Evolutionary conservation across 108 stramenopile genomes (phyloP).

Genomic region (Skeletonema tropicum): DNA sequence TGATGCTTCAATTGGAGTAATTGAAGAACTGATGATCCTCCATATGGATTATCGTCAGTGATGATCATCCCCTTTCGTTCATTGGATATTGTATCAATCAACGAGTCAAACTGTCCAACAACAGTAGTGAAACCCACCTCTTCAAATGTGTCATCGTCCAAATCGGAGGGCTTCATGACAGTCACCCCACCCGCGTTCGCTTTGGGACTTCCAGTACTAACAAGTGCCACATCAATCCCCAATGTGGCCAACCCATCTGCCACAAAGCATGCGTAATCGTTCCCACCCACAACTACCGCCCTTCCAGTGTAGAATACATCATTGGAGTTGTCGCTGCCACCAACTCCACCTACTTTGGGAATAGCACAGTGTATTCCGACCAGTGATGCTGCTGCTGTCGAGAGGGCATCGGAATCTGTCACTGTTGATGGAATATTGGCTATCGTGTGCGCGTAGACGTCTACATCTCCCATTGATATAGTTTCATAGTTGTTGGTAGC

Average conservation of each 20-base stretch:
- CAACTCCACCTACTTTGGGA: conserved; percentile 55
- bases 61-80: conserved; percentile 47
- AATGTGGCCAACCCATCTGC: conserved; percentile 71
- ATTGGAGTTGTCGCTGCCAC: conserved; percentile 47
- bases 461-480: conserved; percentile 15
- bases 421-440: conserved; percentile 59
- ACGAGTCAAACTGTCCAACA: conserved; percentile 74
- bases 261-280: conserved; percentile 68
- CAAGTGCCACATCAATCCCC: conserved; percentile 64
- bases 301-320: conserved; percentile 41
- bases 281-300: conserved; percentile 77
- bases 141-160: conserved; percentile 25
- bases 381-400: conserved; percentile 59
- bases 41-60: conserved; percentile 9
- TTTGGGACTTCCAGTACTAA: conserved; percentile 55
- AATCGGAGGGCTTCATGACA: conserved; percentile 58
- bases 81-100: conserved; percentile 78
- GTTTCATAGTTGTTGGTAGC: not conserved
- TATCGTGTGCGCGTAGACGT: conserved; percentile 58
- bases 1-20: conserved; percentile 58
- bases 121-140: conserved; percentile 66
- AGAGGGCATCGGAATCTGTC: conserved; percentile 60
- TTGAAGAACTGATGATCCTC: conserved; percentile 38
- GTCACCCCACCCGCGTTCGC: conserved; percentile 41
- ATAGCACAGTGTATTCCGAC: conserved; percentile 69